Evolutionary conservation across 106 monocot species (phyloP).

Genomic region (Amphibolis antarctica): DNA sequence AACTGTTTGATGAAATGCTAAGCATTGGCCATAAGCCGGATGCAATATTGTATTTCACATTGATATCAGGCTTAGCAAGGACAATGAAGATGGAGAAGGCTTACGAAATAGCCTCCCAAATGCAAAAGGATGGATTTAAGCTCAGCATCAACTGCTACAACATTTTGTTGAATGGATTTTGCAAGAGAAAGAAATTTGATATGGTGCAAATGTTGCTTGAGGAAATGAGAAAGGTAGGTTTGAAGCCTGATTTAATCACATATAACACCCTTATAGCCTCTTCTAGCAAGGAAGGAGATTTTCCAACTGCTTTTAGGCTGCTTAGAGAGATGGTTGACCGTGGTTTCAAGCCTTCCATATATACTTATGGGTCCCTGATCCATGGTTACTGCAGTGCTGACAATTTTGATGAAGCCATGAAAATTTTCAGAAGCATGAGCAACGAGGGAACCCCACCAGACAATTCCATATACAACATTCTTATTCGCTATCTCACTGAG

Average conservation of each 20-base stretch:
- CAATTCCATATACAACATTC: constrained; percentile 42
- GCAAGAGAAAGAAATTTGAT: constrained; percentile 46
- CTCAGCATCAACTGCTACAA: constrained; percentile 62
- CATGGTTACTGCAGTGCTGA: constrained; percentile 56
- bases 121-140: constrained; percentile 41
- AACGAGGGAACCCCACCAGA: constrained; percentile 20
- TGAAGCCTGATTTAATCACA: constrained; percentile 53
- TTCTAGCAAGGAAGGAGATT: constrained; percentile 39
- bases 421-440: constrained; percentile 41
- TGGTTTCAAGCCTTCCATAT: constrained; percentile 32
- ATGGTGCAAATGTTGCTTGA: constrained; percentile 35
- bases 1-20: constrained; percentile 67
- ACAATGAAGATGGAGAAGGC: constrained; percentile 48
- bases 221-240: constrained; percentile 37
- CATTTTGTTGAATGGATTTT: constrained; percentile 59
- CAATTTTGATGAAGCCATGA: constrained; percentile 40
- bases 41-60: constrained; percentile 41
- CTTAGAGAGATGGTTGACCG: constrained; percentile 42
- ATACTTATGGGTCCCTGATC: constrained; percentile 69
- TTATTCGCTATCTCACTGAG: constrained; percentile 41
- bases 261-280: constrained; percentile 66
- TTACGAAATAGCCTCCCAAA: constrained; percentile 27
- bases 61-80: constrained; percentile 65
- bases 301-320: constrained; percentile 30
- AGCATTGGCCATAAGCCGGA: constrained; percentile 40